Conservation (phyloP, 352 stramenopile species). For the Globisporangium recalcitrans region DNA sequence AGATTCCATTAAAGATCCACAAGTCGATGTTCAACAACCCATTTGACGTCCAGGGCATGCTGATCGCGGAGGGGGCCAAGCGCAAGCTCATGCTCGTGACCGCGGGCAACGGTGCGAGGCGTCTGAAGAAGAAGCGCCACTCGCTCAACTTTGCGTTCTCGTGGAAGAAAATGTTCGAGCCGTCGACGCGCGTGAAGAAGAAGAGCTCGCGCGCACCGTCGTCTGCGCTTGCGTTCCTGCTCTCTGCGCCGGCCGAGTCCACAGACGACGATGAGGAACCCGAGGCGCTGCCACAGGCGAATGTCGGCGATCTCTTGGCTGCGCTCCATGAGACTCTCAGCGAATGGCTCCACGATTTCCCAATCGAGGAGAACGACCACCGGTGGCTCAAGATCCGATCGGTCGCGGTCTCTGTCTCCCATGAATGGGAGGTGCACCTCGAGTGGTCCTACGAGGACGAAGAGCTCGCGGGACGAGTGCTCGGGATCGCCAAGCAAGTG, state of each 20-base stretch:
- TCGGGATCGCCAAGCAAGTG: constrained; percentile 82
- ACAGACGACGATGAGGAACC: constrained; percentile 68
- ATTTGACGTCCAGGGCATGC: constrained; percentile 61
- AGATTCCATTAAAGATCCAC: constrained; percentile 78
- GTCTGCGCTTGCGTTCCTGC: constrained; percentile 73
- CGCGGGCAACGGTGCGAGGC: constrained; percentile 49
- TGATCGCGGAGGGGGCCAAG: constrained; percentile 68
- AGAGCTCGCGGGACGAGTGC: constrained; percentile 69
- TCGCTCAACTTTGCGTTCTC: constrained; percentile 67
- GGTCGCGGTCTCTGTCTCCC: constrained; percentile 57
- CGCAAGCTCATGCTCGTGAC: constrained; percentile 80
- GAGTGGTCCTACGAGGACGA: constrained; percentile 85
- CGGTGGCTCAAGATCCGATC: constrained; percentile 73
- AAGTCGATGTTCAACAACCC: constrained; percentile 84
- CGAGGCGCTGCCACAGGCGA: constrained; percentile 62
- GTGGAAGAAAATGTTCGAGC: constrained; percentile 77
- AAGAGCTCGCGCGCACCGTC: constrained; percentile 51
- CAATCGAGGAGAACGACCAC: constrained; percentile 55
- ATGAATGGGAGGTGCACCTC: constrained; percentile 78
- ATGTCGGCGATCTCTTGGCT: constrained; percentile 46
- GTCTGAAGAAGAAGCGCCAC: constrained; percentile 87
- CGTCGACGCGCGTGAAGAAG: constrained; percentile 64
- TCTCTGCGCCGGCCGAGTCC: constrained; percentile 65
- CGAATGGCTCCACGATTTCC: constrained; percentile 61
- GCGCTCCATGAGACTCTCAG: constrained; percentile 38